Evolutionary conservation across 225 moss, liverwort and hornwort genomes (phyloP), one percentile per base, ranked within the genome.

Genomic region (Sphagnum contortum): DNA sequence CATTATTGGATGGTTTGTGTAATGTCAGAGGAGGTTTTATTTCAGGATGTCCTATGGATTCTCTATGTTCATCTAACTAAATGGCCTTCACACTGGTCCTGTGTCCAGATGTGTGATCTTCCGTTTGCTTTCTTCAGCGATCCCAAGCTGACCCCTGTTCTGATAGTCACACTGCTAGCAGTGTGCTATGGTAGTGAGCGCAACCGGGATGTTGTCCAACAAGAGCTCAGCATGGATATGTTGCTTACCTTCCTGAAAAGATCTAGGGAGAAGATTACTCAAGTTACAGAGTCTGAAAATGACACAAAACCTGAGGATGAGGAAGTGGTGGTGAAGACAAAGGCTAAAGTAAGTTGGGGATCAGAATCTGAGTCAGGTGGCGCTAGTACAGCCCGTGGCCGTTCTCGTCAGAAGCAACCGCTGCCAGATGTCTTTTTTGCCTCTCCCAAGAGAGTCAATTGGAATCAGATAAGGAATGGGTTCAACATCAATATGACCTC

Each of bases 151-250:
- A 82, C 71, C 64, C 82, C 75, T 52, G 73, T 82, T 73, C 60
- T 75, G 54, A 76, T 78, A 5, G 73, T 68, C 67, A 76, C 75
- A 10, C 29, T 82, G 4, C 51, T 82, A 55, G 61, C 75, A 71
- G 57, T 73, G 49, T 82, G 75, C 75, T 82, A 74, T 46, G 72
- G 74, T 2, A 80, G 77, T 56, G 52, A 76, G 52, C 62, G 54
- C 4, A 77, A 83, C 8, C 65, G 62, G 9, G 72, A 83, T 69
- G 48, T 74, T 3, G 67, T 79, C 1, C 79, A 80, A 44, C 72
- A 83, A 80, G 77, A 83, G 50, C 72, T 74, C 46, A 78, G 78
- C 61, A 73, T 76, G 75, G 78, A 82, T 55, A 75, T 75, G 73
- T 12, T 78, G 54, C 75, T 78, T 12, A 59, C 66, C 12, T 78